Base-by-base conservation (phyloP, 257 asterid genomes). In the Plantago ovata region DNA sequence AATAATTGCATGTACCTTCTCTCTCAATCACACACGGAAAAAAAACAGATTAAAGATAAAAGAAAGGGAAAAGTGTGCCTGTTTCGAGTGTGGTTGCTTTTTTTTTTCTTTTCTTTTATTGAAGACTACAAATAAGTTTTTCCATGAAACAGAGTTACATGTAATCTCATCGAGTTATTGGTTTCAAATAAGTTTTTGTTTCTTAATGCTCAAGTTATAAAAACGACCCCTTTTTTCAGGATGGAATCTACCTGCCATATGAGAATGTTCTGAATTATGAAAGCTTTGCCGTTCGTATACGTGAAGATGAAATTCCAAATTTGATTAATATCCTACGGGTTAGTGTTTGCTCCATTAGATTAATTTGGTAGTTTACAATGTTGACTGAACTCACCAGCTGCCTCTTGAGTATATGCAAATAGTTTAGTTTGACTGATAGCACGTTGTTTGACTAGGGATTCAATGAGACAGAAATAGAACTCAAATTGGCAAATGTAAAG, bases 221-320 rank as follows among this genome's bases (percentile, higher is more conserved):
- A 36, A 20, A 20, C 9, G 53, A 3, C 60, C 46, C 13, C 20
- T 9, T 47, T 40, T 58, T 61, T 45, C 78, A 92, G 96, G 98
- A 93, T 53, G 97, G 98, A 48, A 89, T 93, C 56, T 86, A 82
- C 83, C 77, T 93, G 48, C 99, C 99, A 19, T 93, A 86, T 46
- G 97, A 93, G 77, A 89, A 93, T 58, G 64, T 86, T 59, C 83
- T 93, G 58, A 81, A 86, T 79, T 86, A 82, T 8, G 85, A 86
- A 23, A 88, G 94, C 72, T 93, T 93, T 79, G 95, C 95, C 12
- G 92, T 89, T 71, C 84, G 98, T 60, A 84, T 93, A 42, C 79
- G 47, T 20, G 98, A 93, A 77, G 95, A 93, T 43, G 95, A 88
- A 59, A 89, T 93, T 53, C 91, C 99, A 12, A 74, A 84, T 64